Conservation (phyloP, 2,329 filamentous ascomycete genomes). For the Balansia obtecta region DNA sequence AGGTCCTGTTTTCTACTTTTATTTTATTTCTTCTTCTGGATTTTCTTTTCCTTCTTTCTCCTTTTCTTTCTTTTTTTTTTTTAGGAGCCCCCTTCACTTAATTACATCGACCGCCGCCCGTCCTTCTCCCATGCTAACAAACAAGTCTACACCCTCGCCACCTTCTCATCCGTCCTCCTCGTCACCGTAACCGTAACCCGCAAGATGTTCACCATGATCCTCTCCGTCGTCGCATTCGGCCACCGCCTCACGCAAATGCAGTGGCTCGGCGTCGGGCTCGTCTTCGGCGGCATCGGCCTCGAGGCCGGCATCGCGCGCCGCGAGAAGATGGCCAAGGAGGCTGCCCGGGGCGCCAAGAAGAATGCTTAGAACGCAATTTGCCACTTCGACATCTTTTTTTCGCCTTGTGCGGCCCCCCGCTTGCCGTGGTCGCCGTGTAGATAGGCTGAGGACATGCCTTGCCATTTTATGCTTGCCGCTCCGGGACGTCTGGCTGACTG, state of each 20-base stretch:
- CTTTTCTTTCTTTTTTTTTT: not conserved
- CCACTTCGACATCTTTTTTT: too few relatives aligned
- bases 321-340: conserved; percentile 75
- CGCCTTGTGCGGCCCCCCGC: too few relatives aligned
- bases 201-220: conserved; percentile 99
- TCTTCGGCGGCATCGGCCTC: conserved; percentile 90
- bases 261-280: conserved; percentile 82
- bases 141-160: conserved; percentile 75
- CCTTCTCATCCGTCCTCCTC: conserved; percentile 81
- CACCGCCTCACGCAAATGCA: conserved; percentile 80
- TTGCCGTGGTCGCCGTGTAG: too few relatives aligned
- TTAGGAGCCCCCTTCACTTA: too few relatives aligned
- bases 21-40: not conserved
- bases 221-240: conserved; percentile 90
- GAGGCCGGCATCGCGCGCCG: conserved; percentile 70
- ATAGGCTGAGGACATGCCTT: too few relatives aligned
- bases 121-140: conserved; percentile 9
- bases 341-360: conserved; percentile 37
- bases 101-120: too few relatives aligned
- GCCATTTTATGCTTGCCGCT: too few relatives aligned
- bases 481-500: too few relatives aligned
- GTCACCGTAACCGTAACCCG: conserved; percentile 95
- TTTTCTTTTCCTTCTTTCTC: not conserved
- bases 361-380: conserved; percentile 8
- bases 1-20: conserved; percentile 14